A percentile compares a stretch with the other conserved stretches of the same genome.
Evolutionary conservation across 139 green algal species (phyloP).

Genomic region (Trebouxia sp.): DNA sequence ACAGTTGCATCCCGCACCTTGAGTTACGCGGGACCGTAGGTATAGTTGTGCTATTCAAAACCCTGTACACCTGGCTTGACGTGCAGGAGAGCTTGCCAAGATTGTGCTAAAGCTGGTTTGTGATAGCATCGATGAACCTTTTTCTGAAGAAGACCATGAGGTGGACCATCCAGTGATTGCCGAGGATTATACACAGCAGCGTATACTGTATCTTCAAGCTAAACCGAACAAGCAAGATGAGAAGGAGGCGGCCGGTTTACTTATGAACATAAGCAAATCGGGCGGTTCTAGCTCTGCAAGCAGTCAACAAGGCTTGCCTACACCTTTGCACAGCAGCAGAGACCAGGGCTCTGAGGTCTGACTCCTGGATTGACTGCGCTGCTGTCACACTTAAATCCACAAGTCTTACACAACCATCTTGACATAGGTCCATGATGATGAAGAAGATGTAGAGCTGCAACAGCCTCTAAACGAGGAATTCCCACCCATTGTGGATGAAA

Average conservation of each 20-base stretch:
- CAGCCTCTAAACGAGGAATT: conserved; percentile 8
- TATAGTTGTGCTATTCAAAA: conserved; percentile 2
- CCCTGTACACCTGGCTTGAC: conserved; percentile 9
- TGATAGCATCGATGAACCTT: conserved; percentile 15
- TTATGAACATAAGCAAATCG: conserved; percentile 22
- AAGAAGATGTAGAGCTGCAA: conserved; percentile 12
- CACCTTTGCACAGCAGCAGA: too few species aligned
- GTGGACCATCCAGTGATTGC: conserved; percentile 11
- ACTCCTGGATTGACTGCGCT: conserved; percentile 8
- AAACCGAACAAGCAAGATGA: neutral
- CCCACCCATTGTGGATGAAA: too few species aligned
- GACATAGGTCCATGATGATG: conserved; percentile 8
- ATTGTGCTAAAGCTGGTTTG: neutral
- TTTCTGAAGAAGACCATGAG: conserved; percentile 15
- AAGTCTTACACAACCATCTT: conserved; percentile 15
- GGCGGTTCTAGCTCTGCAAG: conserved; percentile 13
- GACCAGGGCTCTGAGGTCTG: conserved; percentile 16
- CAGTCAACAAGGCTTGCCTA: too few species aligned
- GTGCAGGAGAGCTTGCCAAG: conserved; percentile 17
- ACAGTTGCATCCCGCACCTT: too few species aligned
- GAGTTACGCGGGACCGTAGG: too few species aligned
- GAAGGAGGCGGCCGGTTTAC: conserved; percentile 8
- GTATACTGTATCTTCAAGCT: conserved; percentile 7
- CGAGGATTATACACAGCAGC: conserved; percentile 9
- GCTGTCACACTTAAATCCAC: conserved; percentile 5